Evolutionary conservation across 1,284 basidiomycete genomes (phyloP), one percentile per base, ranked within the genome.

Genomic region (Moesziomyces aphidis): DNA sequence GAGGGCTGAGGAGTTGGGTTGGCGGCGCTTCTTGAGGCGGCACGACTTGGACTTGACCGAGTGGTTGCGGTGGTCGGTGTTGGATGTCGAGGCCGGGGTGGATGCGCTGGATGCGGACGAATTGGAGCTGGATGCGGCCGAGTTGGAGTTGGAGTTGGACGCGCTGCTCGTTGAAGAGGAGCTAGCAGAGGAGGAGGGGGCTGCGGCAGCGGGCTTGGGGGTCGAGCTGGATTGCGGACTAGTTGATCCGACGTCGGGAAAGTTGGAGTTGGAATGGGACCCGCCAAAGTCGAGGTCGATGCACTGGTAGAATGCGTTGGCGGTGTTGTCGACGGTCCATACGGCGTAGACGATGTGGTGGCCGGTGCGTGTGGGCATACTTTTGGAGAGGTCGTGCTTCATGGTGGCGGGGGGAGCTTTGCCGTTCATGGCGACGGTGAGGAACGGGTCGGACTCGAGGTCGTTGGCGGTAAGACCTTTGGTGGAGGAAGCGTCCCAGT

Each of bases 231-330:
- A 31, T 26, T 55, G 47, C 31, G 31, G 5, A 46, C 17, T 9
- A 24, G 24, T 28, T 31, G 50, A 42, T 24, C 45, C 24, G 61
- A 50, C 21, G 53, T 42, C 3, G 31, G 23, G 23, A 54, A 28
- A 23, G 51, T 21, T 17, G 15, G 39, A 47, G 50, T 23, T 55
- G 26, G 26, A 28, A 1, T 17, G 31, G 43, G 6, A 28, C 26
- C 60, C 66, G 31, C 61, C 73, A 62, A 75, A 75, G 53, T 75
- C 64, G 50, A 75, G 68, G 50, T 75, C 73, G 48, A 75, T 53
- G 49, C 73, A 75, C 46, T 75, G 68, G 64, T 75, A 75, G 46
- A 75, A 75, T 11, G 73, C 68, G 34, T 71, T 71, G 55, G 10
- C 61, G 8, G 73, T 75, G 51, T 75, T 70, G 58, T 63, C 57